These are phyloP conservation scores for Rhizoctonia solani DNA, from an alignment of 1,284 basidiomycete species.

Conservation along the genomic window DNA sequence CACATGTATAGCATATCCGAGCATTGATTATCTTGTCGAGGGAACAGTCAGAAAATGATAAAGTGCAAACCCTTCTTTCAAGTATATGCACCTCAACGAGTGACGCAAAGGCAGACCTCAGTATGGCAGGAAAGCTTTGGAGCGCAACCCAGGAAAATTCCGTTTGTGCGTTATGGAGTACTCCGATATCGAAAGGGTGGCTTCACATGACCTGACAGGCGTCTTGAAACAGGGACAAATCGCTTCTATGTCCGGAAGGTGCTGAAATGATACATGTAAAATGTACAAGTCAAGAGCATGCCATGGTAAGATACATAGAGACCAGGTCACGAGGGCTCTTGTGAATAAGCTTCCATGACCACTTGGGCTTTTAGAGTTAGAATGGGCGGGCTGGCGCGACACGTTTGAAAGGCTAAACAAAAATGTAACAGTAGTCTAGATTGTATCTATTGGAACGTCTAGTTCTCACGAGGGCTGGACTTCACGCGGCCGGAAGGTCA, in stretches of 20 bases:
- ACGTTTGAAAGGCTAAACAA: constrained; percentile 1
- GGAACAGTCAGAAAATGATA: too few relatives aligned
- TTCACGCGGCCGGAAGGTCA: too few relatives aligned
- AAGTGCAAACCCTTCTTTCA: too few relatives aligned
- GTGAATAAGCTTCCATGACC: not conserved
- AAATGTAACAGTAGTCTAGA: not conserved
- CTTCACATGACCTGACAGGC: not conserved
- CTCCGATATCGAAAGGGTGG: not conserved
- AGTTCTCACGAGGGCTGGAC: too few relatives aligned
- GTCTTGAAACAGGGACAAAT: not conserved
- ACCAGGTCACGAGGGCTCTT: not conserved
- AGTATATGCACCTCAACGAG: not conserved
- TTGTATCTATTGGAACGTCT: not conserved
- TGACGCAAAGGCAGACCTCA: not conserved
- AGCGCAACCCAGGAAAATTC: too few relatives aligned
- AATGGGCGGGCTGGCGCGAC: not conserved
- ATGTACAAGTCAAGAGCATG: not conserved
- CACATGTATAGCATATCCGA: too few relatives aligned
- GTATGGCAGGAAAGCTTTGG: too few relatives aligned
- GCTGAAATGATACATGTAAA: not conserved
- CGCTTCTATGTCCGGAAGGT: not conserved
- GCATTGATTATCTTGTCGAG: too few relatives aligned
- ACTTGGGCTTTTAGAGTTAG: not conserved
- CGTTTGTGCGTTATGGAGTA: not conserved
- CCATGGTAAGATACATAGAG: not conserved